Conservation (phyloP, 1,139 yeast genomes). For the Zygoascus sp. region DNA sequence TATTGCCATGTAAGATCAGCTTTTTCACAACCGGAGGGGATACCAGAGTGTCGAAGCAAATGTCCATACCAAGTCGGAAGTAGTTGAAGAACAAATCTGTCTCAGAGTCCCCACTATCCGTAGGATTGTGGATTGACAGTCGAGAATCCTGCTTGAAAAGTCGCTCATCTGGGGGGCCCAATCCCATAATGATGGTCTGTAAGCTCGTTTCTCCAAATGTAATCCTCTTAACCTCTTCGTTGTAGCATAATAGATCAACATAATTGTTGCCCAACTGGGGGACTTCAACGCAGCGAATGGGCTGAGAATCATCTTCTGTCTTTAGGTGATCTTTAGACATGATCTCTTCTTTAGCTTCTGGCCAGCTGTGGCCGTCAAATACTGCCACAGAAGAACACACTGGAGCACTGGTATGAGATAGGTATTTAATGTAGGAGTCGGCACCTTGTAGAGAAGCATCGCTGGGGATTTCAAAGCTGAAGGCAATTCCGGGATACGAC, state of each 20-base stretch:
- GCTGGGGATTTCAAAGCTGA: conserved; percentile 24
- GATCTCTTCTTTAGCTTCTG: conserved; percentile 20
- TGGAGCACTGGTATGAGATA: conserved; percentile 22
- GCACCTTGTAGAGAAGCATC: conserved; percentile 7
- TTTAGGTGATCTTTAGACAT: conserved; percentile 11
- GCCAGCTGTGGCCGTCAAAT: conserved; percentile 31
- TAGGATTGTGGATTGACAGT: conserved; percentile 29
- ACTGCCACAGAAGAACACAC: conserved; percentile 28
- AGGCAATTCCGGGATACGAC: conserved; percentile 34
- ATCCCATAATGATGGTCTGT: conserved; percentile 30
- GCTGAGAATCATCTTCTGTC: conserved; percentile 4
- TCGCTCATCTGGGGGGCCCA: conserved; percentile 35
- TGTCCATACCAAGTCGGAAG: conserved; percentile 31
- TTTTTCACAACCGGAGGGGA: conserved; percentile 28
- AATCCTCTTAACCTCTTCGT: neutral
- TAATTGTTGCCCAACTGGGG: neutral
- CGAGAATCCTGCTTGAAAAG: conserved; percentile 31
- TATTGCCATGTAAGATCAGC: conserved; percentile 32
- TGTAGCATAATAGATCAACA: neutral
- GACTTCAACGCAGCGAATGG: neutral
- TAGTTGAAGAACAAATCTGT: conserved; percentile 31
- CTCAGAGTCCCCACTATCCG: conserved; percentile 18
- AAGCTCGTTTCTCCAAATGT: conserved; percentile 11
- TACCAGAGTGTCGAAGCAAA: conserved; percentile 29
- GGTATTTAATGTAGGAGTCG: conserved; percentile 17